Evolutionary conservation across 345 rosid species (phyloP), one percentile per base, ranked within the genome.

Genomic region (Rhizophora mangle): DNA sequence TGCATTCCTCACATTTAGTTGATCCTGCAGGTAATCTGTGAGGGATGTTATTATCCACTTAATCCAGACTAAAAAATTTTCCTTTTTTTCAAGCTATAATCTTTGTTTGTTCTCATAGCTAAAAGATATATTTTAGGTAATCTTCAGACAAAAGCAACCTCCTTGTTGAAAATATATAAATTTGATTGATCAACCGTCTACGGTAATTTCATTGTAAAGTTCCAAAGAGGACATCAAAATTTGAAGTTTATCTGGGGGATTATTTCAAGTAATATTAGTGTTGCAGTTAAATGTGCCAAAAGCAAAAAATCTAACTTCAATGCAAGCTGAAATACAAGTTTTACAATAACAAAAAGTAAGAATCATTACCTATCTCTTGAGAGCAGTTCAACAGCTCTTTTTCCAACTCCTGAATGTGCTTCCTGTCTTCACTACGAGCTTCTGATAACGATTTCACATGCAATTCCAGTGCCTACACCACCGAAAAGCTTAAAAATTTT

Each of bases 1-100:
- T 67, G 73, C 76, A 70, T 85, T 83, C 84, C 88, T 91, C 24
- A 77, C 70, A 80, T 68, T 82, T 32, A 91, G 76, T 69, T 93
- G 96, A 85, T 91, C 96, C 80, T 84, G 91, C 84, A 90, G 86
- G 80, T 85, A 90, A 71, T 89, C 98, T 90, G 81, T 31, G 54
- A 70, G 47, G 53, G 69, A 68, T 63, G 57, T n/a, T n/a, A 53
- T 52, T 54, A 67, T 43, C 54, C 62, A 31, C 43, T 69, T 26
- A 63, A 69, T 65, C 67, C 70, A 64, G 56, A 49, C 22, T 15
- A 61, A 59, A 29, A 8, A 61, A 65, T 37, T 4, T 31, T 31
- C 5, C 5, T 31, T 31, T 31, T 31, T 31, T 31, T 5, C 10
- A 39, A 10, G 46, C 46, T 39, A 39, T 8, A 39, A 10, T 8